phyloP scores from a whole-genome alignment of 805 yeast genomes.

The Suhomyces faveliae region DNA sequence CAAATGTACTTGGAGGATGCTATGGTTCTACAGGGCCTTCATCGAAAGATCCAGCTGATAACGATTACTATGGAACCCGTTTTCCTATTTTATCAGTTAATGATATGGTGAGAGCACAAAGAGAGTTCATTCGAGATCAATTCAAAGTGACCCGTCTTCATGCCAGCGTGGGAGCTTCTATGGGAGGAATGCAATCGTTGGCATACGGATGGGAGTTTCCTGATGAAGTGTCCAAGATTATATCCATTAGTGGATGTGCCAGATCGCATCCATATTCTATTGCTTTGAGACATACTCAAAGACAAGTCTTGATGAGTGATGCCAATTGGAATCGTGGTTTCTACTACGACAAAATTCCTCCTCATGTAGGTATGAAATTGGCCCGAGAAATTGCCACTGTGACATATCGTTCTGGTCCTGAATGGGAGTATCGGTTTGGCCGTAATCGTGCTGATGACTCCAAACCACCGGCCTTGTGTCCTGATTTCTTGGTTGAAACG shows the following conservation, averaged over 20 bases:
- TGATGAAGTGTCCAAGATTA: conserved; percentile 66
- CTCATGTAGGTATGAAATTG: conserved; percentile 92
- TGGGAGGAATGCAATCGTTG: conserved; percentile 99
- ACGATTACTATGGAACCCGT: conserved; percentile 72
- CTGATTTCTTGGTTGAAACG: conserved; percentile 89
- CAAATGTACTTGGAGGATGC: conserved; percentile 92
- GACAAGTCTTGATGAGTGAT: conserved; percentile 92
- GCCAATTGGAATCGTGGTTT: conserved; percentile 93
- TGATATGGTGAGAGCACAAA: conserved; percentile 91
- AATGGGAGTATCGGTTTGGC: conserved; percentile 93
- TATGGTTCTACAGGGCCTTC: conserved; percentile 95
- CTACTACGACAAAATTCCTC: conserved; percentile 77
- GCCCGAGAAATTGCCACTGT: conserved; percentile 93
- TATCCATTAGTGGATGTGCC: conserved; percentile 89
- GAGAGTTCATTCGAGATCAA: conserved; percentile 58
- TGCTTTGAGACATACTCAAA: conserved; percentile 88
- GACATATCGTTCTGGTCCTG: conserved; percentile 93
- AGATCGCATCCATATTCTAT: conserved; percentile 92
- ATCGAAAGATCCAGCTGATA: conserved; percentile 67
- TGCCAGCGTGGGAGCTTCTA: conserved; percentile 86
- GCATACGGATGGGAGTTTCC: conserved; percentile 87
- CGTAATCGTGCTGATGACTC: conserved; percentile 81
- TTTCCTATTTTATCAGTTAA: conserved; percentile 84
- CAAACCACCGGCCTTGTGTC: conserved; percentile 82
- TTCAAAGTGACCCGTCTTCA: conserved; percentile 63